Conservation (phyloP, 768 basidiomycete genomes). For the Galerina sulciceps region DNA sequence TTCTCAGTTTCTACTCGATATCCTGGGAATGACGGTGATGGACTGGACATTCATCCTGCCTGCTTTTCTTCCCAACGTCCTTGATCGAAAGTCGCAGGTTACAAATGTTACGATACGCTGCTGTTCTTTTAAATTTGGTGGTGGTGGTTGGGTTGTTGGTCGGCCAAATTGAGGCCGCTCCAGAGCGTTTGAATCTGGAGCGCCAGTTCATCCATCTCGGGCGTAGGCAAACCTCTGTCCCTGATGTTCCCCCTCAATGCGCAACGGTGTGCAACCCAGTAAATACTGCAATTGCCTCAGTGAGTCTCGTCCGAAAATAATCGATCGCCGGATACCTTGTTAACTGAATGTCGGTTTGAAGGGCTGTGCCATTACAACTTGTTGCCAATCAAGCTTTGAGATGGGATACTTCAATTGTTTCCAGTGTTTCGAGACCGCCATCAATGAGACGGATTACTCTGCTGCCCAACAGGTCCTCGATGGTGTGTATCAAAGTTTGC, state of each 20-base stretch:
- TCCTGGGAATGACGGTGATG: not conserved
- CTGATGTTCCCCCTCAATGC: conserved; percentile 35
- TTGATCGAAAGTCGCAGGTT: not conserved
- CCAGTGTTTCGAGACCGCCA: conserved; percentile 36
- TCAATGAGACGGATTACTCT: conserved; percentile 33
- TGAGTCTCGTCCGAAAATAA: conserved; percentile 4
- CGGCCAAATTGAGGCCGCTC: not conserved
- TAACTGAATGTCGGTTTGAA: conserved; percentile 7
- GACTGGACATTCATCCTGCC: not conserved
- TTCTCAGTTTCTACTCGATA: not conserved
- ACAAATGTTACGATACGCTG: not conserved
- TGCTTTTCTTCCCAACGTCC: not conserved
- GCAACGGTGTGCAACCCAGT: conserved; percentile 33
- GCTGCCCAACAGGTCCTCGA: conserved; percentile 36
- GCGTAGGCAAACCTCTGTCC: conserved; percentile 24
- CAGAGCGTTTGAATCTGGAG: not conserved
- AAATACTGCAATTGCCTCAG: conserved; percentile 20
- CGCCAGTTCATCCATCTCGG: not conserved
- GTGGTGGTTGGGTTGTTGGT: not conserved
- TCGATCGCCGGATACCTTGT: not conserved
- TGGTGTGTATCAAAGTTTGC: conserved; percentile 33
- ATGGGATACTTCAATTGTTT: conserved; percentile 45
- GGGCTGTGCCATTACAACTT: conserved; percentile 32
- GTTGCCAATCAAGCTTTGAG: conserved; percentile 46
- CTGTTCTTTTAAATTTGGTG: not conserved